Evolutionary conservation across 257 asterid genomes (phyloP), one percentile per base, ranked within the genome.

Genomic region (Salvia hispanica): DNA sequence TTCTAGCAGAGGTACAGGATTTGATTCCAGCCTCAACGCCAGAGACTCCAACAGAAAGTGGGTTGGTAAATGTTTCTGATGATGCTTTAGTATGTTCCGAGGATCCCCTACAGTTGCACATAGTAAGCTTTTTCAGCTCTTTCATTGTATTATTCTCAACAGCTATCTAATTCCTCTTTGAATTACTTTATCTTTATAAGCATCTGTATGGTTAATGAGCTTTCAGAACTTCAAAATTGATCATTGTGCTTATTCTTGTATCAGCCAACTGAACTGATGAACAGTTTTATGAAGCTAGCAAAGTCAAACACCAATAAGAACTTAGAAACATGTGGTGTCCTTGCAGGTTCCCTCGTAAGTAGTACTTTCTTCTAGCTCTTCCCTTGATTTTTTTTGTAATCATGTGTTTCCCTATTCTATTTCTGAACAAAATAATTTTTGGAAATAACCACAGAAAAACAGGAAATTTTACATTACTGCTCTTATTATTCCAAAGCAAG

Each of bases 401-500:
- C 62, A 50, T 36, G 34, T 63, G 57, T 57, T 31, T 42, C n/a
- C 39, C 8, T 48, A 36, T 69, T 50, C 28, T 15, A 25, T 43
- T 34, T 1, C 40, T 62, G 45, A 42, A 46, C 9, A 18, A 58
- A 40, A 37, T 14, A 44, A 21, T 51, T 58, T 40, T 70, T 73
- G 56, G 64, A 80, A 52, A 70, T 58, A 61, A 64, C 71, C 69
- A 33, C 95, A 93, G 98, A 90, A 80, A 85, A 82, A 93, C 79
- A 70, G 96, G 21, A 93, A 65, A 66, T 93, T 90, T 79, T 86
- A 77, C 69, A 79, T 93, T 66, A 93, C 98, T 10, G 88, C 98
- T 67, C 92, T 93, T 66, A 93, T 90, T 78, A 90, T 93, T 69
- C 98, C 98, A 34, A 93, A 93, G 84, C 98, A 93, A 79, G 97